Percentiles rank a stretch among this genome's conserved stretches.
Evolutionary conservation across 2,329 filamentous ascomycete genomes (phyloP).

Genomic region (Fusarium humuli): DNA sequence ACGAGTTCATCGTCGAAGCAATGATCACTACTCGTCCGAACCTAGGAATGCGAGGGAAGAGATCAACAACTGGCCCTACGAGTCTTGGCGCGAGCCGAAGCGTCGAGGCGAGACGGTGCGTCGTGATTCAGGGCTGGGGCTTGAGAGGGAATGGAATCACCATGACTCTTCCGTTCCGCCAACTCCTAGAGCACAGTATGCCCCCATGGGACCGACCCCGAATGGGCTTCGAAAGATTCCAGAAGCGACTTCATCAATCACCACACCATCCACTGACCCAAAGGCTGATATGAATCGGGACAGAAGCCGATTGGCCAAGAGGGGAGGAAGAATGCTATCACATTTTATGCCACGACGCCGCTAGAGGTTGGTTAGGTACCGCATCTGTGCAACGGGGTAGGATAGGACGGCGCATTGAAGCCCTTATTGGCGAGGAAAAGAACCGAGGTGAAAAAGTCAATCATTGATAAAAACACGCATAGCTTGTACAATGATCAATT

Average conservation of each 20-base stretch:
- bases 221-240: background rate
- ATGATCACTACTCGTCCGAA: background rate
- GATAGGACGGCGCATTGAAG: no score
- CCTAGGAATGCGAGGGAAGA: background rate
- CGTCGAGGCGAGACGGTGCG: no score
- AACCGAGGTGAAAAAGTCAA: background rate
- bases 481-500: background rate
- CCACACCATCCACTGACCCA: background rate
- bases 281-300: background rate
- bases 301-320: background rate
- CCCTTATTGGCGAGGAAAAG: background rate
- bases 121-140: background rate
- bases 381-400: background rate
- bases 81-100: background rate
- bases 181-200: background rate
- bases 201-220: background rate
- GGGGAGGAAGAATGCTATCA: background rate
- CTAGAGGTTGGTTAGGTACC: background rate
- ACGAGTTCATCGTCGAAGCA: background rate
- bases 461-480: background rate
- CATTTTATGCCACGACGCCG: background rate
- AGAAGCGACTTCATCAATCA: background rate
- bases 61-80: background rate
- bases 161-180: background rate
- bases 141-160: background rate